Evolutionary conservation across 1,284 basidiomycete genomes (phyloP), one percentile per base, ranked within the genome.

Genomic region (Volvariella surrecta): DNA sequence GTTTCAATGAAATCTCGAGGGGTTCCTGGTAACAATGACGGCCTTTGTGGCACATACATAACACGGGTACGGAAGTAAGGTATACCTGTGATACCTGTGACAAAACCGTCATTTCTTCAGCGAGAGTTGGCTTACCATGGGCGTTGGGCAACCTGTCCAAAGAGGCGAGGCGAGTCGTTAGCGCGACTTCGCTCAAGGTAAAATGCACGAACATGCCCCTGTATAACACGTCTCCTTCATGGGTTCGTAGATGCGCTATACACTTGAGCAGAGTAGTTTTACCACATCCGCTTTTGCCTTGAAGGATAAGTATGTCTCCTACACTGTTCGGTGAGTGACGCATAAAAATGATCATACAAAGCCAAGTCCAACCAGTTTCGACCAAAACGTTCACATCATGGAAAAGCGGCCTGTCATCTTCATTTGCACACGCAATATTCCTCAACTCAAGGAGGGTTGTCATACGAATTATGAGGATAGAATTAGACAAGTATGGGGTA

Each of bases 211-310:
- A 84, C 87, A 73, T 74, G 60, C 82, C 87, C 54, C 71, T 64
- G 52, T 82, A 79, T 3, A 73, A 50, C 34, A 89, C 68, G 38
- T 77, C 65, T 2, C 89, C 89, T 3, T 68, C 63, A 54, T 88
- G 88, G 3, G 86, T 61, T 48, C 77, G 78, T 17, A 93, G 66
- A 62, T 91, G 85, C 22, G 88, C 78, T 18, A 92, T 70, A 52
- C 87, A 89, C 59, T 90, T 92, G 37, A 92, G 57, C 35, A 91
- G 59, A 0, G 88, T 90, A 1, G 87, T 83, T 59, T 91, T 91
- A 68, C 67, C 67, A 17, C 59, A 63, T 10, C 89, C 89, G 50
- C 82, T 87, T 54, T 76, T 76, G 8, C 88, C 89, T 48, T 79
- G 78, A 18, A 91, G 54, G 13, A 89, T 67, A 17, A 89, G 52